Conservation (phyloP, 805 yeast genomes). For the Saccharomyces kudriavzevii region DNA sequence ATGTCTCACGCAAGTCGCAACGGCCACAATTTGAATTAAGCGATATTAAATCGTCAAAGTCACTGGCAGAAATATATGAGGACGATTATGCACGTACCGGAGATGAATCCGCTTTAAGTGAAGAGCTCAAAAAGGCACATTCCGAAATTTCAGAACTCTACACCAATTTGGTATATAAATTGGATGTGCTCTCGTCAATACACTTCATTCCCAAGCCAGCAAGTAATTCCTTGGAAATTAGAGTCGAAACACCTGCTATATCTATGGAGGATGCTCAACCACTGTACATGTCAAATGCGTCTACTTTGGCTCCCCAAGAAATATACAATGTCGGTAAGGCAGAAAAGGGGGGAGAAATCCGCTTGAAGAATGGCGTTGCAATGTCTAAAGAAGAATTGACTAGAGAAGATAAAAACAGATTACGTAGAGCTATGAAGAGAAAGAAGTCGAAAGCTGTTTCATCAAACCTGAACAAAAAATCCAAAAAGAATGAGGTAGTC, state of each 20-base stretch:
- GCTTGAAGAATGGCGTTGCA: slow-evolving; percentile 68
- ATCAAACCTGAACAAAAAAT: slow-evolving; percentile 35
- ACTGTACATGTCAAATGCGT: slow-evolving; percentile 60
- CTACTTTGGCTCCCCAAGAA: slow-evolving; percentile 91
- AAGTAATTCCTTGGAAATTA: slow-evolving; percentile 69
- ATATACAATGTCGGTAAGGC: slow-evolving; percentile 50
- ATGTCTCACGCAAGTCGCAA: slow-evolving; percentile 48
- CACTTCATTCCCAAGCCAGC: slow-evolving; percentile 89
- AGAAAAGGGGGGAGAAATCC: slow-evolving; percentile 50
- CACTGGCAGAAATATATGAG: slow-evolving; percentile 87
- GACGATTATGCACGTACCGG: slow-evolving; percentile 61
- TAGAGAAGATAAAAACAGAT: slow-evolving; percentile 77
- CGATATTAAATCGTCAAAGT: slow-evolving; percentile 76
- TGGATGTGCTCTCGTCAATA: slow-evolving; percentile 89
- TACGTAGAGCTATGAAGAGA: slow-evolving; percentile 81
- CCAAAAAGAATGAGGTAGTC: slow-evolving; percentile 53
- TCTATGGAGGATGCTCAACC: slow-evolving; percentile 97
- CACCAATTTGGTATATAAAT: slow-evolving; percentile 52
- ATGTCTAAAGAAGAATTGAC: slow-evolving; percentile 74
- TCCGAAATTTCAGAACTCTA: slow-evolving; percentile 66
- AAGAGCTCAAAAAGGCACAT: slow-evolving; percentile 64
- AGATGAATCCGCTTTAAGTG: slow-evolving; percentile 44
- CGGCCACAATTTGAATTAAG: slow-evolving; percentile 56
- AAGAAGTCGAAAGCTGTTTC: slow-evolving; percentile 50
- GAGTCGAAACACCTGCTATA: slow-evolving; percentile 74